Evolutionary conservation across 805 yeast species (phyloP).

Genomic region (Saturnispora serradocipensis): DNA sequence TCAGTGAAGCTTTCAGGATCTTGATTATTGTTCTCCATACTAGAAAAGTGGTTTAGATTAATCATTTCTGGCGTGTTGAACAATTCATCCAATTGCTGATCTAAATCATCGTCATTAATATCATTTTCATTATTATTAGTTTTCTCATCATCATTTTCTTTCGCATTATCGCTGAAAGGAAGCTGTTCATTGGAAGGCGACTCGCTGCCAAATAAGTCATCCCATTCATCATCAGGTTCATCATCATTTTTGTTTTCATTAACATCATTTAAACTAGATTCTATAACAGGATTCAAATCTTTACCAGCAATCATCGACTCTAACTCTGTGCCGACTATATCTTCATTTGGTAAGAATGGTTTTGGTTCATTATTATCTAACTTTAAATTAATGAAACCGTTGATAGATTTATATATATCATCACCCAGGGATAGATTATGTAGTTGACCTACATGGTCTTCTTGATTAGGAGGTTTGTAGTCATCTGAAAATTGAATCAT

Average conservation of each 20-base stretch:
- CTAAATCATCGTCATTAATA: constrained; percentile 4
- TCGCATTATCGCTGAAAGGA: background rate
- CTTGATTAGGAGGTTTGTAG: background rate
- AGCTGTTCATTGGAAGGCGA: constrained; percentile 3
- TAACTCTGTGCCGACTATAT: background rate
- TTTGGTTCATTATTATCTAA: constrained; percentile 3
- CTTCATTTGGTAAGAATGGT: background rate
- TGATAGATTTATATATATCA: constrained; percentile 11
- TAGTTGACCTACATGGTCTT: constrained; percentile 8
- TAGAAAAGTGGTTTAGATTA: background rate
- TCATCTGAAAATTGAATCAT: constrained; percentile 41
- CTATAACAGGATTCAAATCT: background rate
- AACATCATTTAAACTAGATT: background rate
- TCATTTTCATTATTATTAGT: constrained; percentile 14
- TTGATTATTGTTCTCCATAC: constrained; percentile 14
- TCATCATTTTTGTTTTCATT: background rate
- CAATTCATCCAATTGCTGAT: constrained; percentile 11
- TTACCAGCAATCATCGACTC: background rate
- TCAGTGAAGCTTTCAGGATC: constrained; percentile 1
- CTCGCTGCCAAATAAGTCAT: constrained; percentile 15
- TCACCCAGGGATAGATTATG: constrained; percentile 21
- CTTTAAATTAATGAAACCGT: constrained; percentile 19
- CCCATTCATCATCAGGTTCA: constrained; percentile 3
- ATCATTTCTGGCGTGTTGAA: constrained; percentile 5
- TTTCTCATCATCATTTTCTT: constrained; percentile 1